These are phyloP conservation scores for Nectriaceae sp. DNA, from an alignment of 2,329 filamentous ascomycete genomes.

Conservation along the genomic window DNA sequence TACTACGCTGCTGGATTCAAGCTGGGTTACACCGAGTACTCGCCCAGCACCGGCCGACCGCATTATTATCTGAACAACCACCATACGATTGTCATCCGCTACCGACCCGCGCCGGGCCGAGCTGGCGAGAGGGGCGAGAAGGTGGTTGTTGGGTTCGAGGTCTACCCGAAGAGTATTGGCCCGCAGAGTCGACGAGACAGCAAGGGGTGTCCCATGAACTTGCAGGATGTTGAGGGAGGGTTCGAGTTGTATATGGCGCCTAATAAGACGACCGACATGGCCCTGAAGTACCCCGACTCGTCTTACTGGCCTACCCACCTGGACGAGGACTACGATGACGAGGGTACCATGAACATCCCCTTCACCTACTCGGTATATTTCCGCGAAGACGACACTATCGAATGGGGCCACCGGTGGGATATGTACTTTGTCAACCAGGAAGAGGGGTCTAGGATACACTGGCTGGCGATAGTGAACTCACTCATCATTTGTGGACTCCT, in stretches of 20 bases:
- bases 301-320: constrained; percentile 55
- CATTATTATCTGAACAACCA: constrained; percentile 85
- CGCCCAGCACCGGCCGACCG: constrained; percentile 58
- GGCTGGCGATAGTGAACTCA: constrained; percentile 87
- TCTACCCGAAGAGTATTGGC: constrained; percentile 83
- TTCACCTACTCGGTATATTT: constrained; percentile 93
- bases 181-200: constrained; percentile 59
- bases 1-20: constrained; percentile 93
- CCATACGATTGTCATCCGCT: constrained; percentile 80
- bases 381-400: constrained; percentile 75
- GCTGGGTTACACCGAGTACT: constrained; percentile 73
- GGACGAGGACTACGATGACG: constrained; percentile 58
- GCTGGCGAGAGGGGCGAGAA: constrained; percentile 72
- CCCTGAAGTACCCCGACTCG: constrained; percentile 54
- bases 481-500: constrained; percentile 79
- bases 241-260: constrained; percentile 63
- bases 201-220: constrained; percentile 67
- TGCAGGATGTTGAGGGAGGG: constrained; percentile 62
- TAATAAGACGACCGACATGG: constrained; percentile 52
- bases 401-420: constrained; percentile 86
- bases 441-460: constrained; percentile 79
- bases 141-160: constrained; percentile 85
- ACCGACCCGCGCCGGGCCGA: constrained; percentile 69
- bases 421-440: constrained; percentile 88
- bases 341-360: constrained; percentile 69